phyloP scores from a whole-genome alignment of 1,284 basidiomycete species.

The Leccinum pallidistipes region DNA sequence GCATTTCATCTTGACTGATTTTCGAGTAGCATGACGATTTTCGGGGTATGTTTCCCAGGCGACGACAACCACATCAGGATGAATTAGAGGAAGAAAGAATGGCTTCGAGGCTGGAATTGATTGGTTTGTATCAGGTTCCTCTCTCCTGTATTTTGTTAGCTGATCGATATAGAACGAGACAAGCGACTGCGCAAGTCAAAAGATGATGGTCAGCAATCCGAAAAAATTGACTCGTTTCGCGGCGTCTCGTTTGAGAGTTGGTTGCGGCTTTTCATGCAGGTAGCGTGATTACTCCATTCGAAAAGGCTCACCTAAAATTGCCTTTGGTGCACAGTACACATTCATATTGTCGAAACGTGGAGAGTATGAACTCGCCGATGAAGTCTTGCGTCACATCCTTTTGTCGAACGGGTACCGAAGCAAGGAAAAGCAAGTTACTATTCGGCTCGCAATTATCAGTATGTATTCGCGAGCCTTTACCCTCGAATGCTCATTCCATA shows the following conservation, averaged over 20 bases:
- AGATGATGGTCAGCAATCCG: slow-evolving; percentile 34
- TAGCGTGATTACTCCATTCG: slow-evolving; percentile 34
- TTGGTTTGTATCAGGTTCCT: slow-evolving; percentile 44
- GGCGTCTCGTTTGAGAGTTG: slow-evolving; percentile 86
- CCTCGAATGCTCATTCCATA: background rate
- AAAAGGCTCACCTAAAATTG: background rate
- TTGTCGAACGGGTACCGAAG: slow-evolving; percentile 77
- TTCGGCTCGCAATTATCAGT: slow-evolving; percentile 76
- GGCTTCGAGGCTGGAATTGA: slow-evolving; percentile 70
- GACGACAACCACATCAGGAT: slow-evolving; percentile 42
- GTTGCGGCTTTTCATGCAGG: slow-evolving; percentile 85
- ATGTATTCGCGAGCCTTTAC: slow-evolving; percentile 22
- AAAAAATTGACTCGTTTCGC: slow-evolving; percentile 66
- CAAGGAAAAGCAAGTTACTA: slow-evolving; percentile 62
- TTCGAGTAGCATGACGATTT: slow-evolving; percentile 48
- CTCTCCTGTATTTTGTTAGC: background rate
- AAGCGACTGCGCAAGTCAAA: slow-evolving; percentile 40
- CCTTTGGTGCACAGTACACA: slow-evolving; percentile 60
- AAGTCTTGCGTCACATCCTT: slow-evolving; percentile 78
- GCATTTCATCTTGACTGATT: background rate
- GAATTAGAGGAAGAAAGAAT: slow-evolving; percentile 73
- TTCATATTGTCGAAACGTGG: slow-evolving; percentile 73
- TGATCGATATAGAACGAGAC: slow-evolving; percentile 43
- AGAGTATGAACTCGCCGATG: slow-evolving; percentile 70
- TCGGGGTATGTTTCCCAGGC: slow-evolving; percentile 64